phyloP scores from a whole-genome alignment of 345 rosid species.

The Rubroshorea leprosula region DNA sequence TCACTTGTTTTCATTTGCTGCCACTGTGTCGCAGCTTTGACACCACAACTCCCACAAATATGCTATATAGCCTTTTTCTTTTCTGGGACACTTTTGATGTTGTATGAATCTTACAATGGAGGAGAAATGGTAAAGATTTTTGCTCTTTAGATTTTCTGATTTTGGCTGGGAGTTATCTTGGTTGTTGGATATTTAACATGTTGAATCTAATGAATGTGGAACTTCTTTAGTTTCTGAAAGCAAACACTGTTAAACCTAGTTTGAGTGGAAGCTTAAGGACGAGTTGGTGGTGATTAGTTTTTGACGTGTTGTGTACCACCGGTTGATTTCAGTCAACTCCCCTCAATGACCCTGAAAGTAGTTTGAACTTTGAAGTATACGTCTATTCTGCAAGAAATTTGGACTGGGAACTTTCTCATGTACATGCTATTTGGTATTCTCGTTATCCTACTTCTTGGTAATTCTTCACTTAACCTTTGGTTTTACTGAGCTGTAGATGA shows the following conservation, averaged over 20 bases:
- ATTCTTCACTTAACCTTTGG: neutral
- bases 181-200: too few relatives aligned
- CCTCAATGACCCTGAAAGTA: neutral
- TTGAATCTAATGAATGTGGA: neutral
- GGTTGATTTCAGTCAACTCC: neutral
- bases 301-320: neutral
- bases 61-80: too few relatives aligned
- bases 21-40: too few relatives aligned
- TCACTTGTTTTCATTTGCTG: too few relatives aligned
- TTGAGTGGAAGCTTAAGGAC: neutral
- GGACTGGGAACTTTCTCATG: neutral
- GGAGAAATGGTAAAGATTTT: too few relatives aligned
- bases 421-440: neutral
- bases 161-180: neutral
- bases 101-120: too few relatives aligned
- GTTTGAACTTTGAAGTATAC: too few relatives aligned
- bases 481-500: constrained; percentile 45
- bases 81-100: too few relatives aligned
- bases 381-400: neutral
- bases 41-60: too few relatives aligned
- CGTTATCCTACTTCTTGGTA: neutral
- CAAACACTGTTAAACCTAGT: too few relatives aligned
- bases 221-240: too few relatives aligned
- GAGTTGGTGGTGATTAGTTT: neutral
- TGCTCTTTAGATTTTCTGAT: neutral